These are phyloP conservation scores for Penicillium herquei DNA, from an alignment of 495 filamentous ascomycete species.

Conservation along the genomic window DNA sequence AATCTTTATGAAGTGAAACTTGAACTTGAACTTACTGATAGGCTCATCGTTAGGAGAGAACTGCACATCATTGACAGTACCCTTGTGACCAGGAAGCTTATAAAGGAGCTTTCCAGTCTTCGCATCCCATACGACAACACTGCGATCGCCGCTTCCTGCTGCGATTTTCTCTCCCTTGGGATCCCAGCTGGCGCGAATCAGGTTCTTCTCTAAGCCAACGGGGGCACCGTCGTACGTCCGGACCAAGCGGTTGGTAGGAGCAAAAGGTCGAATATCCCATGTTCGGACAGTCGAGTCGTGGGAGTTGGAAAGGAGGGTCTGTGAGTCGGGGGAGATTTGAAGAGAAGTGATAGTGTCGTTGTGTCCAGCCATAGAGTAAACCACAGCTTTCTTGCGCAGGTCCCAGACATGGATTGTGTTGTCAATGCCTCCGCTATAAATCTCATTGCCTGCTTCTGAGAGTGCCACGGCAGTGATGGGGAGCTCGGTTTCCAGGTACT, in stretches of 20 bases:
- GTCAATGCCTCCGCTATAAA: constrained; percentile 94
- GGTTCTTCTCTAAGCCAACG: constrained; percentile 84
- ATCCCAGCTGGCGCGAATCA: constrained; percentile 90
- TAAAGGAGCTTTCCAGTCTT: constrained; percentile 83
- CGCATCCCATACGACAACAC: constrained; percentile 84
- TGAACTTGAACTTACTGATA: constrained; percentile 77
- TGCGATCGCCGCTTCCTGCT: constrained; percentile 86
- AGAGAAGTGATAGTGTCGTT: constrained; percentile 90
- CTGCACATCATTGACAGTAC: constrained; percentile 91
- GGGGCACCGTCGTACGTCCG: constrained; percentile 87
- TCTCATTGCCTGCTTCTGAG: constrained; percentile 89
- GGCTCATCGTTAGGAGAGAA: constrained; percentile 83
- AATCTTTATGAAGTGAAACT: neutral
- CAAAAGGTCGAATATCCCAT: constrained; percentile 96
- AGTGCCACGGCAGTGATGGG: constrained; percentile 90
- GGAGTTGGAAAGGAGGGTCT: constrained; percentile 85
- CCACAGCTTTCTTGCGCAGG: constrained; percentile 81
- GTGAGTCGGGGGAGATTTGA: constrained; percentile 84
- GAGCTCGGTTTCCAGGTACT: constrained; percentile 87
- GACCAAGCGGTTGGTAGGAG: constrained; percentile 78
- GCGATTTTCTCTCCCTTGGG: constrained; percentile 80
- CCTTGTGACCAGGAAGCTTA: constrained; percentile 93
- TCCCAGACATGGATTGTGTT: constrained; percentile 99
- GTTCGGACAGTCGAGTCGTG: constrained; percentile 91
- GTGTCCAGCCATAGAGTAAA: constrained; percentile 86